These are phyloP conservation scores for Sambucus nigra DNA, from an alignment of 129 eudicot genomes.

Conservation along the genomic window DNA sequence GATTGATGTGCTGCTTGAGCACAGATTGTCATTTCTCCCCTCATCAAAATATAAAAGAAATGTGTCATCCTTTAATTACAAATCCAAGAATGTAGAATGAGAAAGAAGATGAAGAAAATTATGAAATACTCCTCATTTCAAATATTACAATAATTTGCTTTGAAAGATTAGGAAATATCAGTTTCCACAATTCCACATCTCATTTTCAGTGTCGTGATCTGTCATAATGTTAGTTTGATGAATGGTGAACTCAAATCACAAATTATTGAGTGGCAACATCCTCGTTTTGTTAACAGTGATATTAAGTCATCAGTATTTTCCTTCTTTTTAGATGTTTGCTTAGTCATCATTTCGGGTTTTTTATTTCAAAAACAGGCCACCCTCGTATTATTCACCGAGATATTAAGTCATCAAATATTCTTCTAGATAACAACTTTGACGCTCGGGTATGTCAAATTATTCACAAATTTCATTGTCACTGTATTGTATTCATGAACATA, in stretches of 20 bases:
- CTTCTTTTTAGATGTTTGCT: background rate
- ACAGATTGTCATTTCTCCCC: background rate
- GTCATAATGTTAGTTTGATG: too few relatives aligned
- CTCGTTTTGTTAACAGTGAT: too few relatives aligned
- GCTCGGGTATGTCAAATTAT: slow-evolving; percentile 52
- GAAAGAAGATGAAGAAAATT: background rate
- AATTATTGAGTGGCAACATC: too few relatives aligned
- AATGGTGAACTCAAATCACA: too few relatives aligned
- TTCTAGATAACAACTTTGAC: slow-evolving; percentile 72
- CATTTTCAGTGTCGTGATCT: too few relatives aligned
- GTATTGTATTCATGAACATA: background rate
- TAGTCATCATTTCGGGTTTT: background rate
- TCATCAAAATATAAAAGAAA: background rate
- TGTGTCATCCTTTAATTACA: background rate
- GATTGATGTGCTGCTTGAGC: background rate
- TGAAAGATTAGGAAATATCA: too few relatives aligned
- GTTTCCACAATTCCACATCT: too few relatives aligned
- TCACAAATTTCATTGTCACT: background rate
- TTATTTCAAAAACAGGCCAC: slow-evolving; percentile 45
- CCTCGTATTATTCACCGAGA: slow-evolving; percentile 93
- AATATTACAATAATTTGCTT: too few relatives aligned
- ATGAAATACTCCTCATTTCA: too few relatives aligned
- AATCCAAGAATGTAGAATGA: background rate
- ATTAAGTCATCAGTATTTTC: too few relatives aligned
- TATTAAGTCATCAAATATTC: slow-evolving; percentile 89